phyloP scores from a whole-genome alignment of 2,329 filamentous ascomycete species.

The Ilyonectria destructans region DNA sequence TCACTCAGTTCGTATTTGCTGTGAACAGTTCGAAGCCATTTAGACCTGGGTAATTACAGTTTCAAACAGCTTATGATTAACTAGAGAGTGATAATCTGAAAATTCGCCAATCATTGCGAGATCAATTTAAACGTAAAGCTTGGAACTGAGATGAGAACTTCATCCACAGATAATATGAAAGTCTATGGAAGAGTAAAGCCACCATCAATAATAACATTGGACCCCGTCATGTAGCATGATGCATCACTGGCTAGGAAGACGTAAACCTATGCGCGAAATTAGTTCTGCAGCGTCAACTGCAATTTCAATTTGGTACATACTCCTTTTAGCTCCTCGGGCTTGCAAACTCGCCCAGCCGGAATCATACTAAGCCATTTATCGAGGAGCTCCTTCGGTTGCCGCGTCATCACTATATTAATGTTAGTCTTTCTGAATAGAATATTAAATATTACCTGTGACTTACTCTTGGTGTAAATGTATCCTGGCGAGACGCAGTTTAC shows the following conservation, averaged over 20 bases:
- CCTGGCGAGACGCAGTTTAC: slow-evolving; percentile 80
- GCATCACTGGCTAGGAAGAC: slow-evolving; percentile 57
- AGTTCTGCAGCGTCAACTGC: background rate
- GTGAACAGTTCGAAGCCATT: too few species aligned
- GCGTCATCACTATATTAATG: slow-evolving; percentile 13
- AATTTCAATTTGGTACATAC: background rate
- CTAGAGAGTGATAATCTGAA: too few species aligned
- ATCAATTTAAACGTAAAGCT: too few species aligned
- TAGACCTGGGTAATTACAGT: too few species aligned
- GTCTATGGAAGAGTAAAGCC: slow-evolving; percentile 33
- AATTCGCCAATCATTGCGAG: too few species aligned
- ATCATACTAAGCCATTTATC: slow-evolving; percentile 27
- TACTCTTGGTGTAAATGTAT: slow-evolving; percentile 25
- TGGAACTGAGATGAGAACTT: too few species aligned
- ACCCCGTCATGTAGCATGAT: slow-evolving; percentile 57
- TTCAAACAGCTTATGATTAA: too few species aligned
- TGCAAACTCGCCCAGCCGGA: slow-evolving; percentile 16
- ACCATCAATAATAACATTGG: slow-evolving; percentile 45
- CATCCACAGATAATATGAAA: background rate
- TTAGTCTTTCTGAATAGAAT: background rate
- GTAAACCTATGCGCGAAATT: slow-evolving; percentile 37
- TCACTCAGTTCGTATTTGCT: too few species aligned
- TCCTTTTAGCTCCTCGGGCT: slow-evolving; percentile 21
- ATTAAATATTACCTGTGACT: background rate
- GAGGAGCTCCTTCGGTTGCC: slow-evolving; percentile 25